Evolutionary conservation across 768 basidiomycete species (phyloP).

Genomic region (Serendipita sp.): DNA sequence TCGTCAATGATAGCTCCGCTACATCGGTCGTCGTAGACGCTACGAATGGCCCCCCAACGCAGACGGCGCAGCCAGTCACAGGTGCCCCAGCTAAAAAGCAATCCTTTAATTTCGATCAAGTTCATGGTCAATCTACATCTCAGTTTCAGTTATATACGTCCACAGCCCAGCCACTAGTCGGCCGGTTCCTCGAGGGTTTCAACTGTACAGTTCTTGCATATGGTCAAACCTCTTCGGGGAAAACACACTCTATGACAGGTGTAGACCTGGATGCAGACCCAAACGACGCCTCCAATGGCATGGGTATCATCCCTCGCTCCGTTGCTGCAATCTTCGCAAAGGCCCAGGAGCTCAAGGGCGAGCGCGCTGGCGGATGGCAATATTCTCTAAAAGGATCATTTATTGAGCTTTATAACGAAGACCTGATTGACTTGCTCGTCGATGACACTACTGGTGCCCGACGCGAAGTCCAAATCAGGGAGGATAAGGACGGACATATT

Average conservation of each 20-base stretch:
- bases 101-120: constrained; percentile 84
- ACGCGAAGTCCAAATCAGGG: constrained; percentile 86
- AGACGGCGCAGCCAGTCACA: constrained; percentile 26
- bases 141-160: constrained; percentile 76
- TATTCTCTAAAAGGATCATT: constrained; percentile 77
- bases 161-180: constrained; percentile 71
- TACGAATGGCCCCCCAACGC: constrained; percentile 24
- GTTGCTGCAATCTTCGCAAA: constrained; percentile 74
- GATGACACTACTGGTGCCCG: constrained; percentile 42
- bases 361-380: constrained; percentile 59
- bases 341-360: constrained; percentile 60
- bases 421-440: constrained; percentile 84
- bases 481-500: constrained; percentile 93
- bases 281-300: constrained; percentile 61
- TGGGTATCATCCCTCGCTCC: constrained; percentile 92
- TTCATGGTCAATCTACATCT: constrained; percentile 68
- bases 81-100: constrained; percentile 54
- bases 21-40: constrained; percentile 75
- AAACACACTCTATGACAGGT: constrained; percentile 97
- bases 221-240: constrained; percentile 92
- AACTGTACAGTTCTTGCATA: constrained; percentile 98
- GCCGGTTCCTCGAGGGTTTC: constrained; percentile 81
- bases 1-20: constrained; percentile 59
- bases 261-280: constrained; percentile 79
- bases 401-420: constrained; percentile 98